These are phyloP conservation scores for Phlegmacium glaucopus DNA, from an alignment of 768 basidiomycete species.

Conservation along the genomic window DNA sequence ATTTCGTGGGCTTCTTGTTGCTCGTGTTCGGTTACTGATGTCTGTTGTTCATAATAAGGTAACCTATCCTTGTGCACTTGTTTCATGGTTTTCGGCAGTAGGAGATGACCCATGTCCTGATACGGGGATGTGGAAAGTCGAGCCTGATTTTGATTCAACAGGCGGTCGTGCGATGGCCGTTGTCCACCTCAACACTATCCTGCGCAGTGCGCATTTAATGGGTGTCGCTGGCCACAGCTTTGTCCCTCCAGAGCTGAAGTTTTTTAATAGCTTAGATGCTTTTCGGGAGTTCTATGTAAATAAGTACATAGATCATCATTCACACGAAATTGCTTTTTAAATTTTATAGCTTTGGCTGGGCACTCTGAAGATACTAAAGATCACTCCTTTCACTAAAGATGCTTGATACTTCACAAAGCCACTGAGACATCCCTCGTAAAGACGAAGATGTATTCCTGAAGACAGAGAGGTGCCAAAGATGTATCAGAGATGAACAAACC, in stretches of 20 bases:
- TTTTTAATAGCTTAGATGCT: conserved; percentile 14
- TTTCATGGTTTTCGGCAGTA: conserved; percentile 25
- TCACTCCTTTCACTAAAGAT: too few species aligned
- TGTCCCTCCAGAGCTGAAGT: conserved; percentile 5
- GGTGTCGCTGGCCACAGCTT: conserved; percentile 17
- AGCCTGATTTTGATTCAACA: conserved; percentile 6
- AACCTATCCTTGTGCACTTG: conserved; percentile 26
- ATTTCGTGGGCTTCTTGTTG: conserved; percentile 23
- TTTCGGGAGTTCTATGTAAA: conserved; percentile 14
- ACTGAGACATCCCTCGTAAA: too few species aligned
- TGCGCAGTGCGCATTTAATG: conserved; percentile 27
- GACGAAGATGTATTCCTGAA: background rate
- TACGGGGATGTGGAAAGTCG: conserved; percentile 27
- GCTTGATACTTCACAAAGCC: too few species aligned
- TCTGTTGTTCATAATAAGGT: conserved; percentile 13
- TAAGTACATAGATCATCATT: conserved; percentile 13
- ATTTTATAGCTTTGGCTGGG: background rate
- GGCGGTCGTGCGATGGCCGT: conserved; percentile 5
- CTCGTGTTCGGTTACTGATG: conserved; percentile 25
- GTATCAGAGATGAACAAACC: too few species aligned
- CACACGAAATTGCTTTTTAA: conserved; percentile 7
- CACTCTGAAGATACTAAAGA: too few species aligned
- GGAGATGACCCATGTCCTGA: conserved; percentile 18
- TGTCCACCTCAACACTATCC: conserved; percentile 26
- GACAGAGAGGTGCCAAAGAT: too few species aligned